phyloP scores from a whole-genome alignment of 2,329 filamentous ascomycete species.

The Diaporthe amygdali region DNA sequence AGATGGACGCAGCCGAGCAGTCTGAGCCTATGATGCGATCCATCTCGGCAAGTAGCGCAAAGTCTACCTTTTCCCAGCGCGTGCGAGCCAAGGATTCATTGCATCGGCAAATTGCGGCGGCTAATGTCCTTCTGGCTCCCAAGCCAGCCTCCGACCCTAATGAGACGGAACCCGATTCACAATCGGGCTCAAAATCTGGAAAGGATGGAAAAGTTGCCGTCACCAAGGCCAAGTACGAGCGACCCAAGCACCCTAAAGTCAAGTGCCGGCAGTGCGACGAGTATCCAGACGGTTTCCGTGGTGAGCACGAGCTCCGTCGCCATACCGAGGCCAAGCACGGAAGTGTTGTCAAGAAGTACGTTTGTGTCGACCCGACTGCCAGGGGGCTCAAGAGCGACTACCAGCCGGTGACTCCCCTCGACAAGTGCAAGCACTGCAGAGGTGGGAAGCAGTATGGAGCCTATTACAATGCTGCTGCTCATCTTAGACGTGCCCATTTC shows the following conservation, averaged over 20 bases:
- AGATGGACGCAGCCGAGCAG: not conserved
- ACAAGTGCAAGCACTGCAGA: constrained; percentile 83
- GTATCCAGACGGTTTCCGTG: constrained; percentile 79
- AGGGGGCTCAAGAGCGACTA: constrained; percentile 47
- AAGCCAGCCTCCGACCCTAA: constrained; percentile 44
- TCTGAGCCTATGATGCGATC: constrained; percentile 13
- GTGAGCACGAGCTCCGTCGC: constrained; percentile 80
- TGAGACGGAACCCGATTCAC: constrained; percentile 28
- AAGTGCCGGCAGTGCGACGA: constrained; percentile 74
- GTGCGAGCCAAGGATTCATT: constrained; percentile 54
- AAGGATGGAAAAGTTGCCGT: constrained; percentile 51
- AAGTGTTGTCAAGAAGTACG: constrained; percentile 57
- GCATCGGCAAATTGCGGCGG: constrained; percentile 48
- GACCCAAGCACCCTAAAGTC: constrained; percentile 74
- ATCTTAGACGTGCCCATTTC: constrained; percentile 88
- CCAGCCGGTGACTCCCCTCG: constrained; percentile 67
- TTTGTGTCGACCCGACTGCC: constrained; percentile 59
- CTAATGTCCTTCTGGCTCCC: constrained; percentile 44
- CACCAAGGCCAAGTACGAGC: constrained; percentile 52
- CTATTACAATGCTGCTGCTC: constrained; percentile 94
- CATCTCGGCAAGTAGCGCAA: constrained; percentile 29
- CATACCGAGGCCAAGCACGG: constrained; percentile 72
- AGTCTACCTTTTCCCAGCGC: constrained; percentile 51
- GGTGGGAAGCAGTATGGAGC: constrained; percentile 81
- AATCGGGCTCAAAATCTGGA: constrained; percentile 32